A percentile compares a stretch with the other conserved stretches of the same genome.
Conservation (phyloP, 2,329 filamentous ascomycete genomes). For the Rasamsonia emersonii region DNA sequence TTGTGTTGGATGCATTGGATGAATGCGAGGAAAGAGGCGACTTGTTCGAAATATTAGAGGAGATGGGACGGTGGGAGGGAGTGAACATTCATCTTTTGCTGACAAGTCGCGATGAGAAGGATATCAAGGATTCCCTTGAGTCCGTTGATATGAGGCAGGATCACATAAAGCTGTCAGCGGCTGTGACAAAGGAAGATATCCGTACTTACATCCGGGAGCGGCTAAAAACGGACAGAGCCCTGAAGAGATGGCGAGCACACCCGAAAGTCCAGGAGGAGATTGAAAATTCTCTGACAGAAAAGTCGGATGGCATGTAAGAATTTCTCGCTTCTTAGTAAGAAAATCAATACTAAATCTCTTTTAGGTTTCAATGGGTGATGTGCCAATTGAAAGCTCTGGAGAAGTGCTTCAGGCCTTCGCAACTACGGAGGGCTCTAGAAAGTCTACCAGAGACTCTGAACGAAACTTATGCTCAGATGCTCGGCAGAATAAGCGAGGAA, state of each 20-base stretch:
- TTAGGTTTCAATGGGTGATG: conserved; percentile 8
- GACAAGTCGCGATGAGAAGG: conserved; percentile 6
- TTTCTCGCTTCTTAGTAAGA: no score
- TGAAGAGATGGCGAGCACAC: conserved; percentile 5
- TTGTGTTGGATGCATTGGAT: conserved; percentile 15
- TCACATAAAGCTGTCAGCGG: conserved; percentile 2
- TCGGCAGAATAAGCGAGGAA: conserved; percentile 3
- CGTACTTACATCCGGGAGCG: conserved; percentile 6
- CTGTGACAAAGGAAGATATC: conserved; percentile 6
- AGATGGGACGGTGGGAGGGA: conserved; percentile 1
- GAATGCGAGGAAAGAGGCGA: conserved; percentile 5
- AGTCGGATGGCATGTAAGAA: conserved; percentile 9
- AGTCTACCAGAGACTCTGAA: conserved; percentile 4
- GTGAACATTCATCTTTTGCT: conserved; percentile 2
- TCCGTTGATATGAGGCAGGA: background rate
- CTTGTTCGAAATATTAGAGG: conserved; percentile 6
- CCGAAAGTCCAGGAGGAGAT: conserved; percentile 5
- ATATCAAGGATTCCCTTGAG: conserved; percentile 7
- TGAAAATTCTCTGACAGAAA: conserved; percentile 5
- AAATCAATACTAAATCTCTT: background rate
- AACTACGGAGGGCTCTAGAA: conserved; percentile 5
- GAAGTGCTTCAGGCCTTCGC: conserved; percentile 1
- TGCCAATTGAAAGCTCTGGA: conserved; percentile 4
- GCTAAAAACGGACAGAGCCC: conserved; percentile 4
- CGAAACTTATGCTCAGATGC: conserved; percentile 7